A percentile compares a stretch with the other conserved stretches of the same genome.
These are phyloP conservation scores for Didymella glomerata DNA, from an alignment of 2,329 filamentous ascomycete species.

Conservation along the genomic window DNA sequence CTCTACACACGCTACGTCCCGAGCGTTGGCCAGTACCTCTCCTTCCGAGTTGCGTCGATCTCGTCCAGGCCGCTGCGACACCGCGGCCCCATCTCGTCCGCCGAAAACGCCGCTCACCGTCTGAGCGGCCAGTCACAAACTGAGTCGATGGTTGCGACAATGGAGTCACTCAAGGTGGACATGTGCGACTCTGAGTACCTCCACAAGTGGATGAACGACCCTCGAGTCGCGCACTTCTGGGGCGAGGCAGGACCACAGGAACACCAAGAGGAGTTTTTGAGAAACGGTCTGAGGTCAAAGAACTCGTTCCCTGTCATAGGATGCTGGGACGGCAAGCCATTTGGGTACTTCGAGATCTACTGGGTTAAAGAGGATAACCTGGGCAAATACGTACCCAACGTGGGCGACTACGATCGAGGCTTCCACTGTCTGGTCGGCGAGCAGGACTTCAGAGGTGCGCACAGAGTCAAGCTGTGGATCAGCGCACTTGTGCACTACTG, in stretches of 20 bases:
- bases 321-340: conserved; percentile 92
- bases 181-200: conserved; percentile 72
- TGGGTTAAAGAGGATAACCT: conserved; percentile 94
- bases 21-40: conserved; percentile 82
- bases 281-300: conserved; percentile 67
- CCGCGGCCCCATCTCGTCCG: conserved; percentile 61
- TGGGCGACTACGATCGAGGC: conserved; percentile 84
- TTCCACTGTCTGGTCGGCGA: conserved; percentile 91
- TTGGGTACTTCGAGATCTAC: conserved; percentile 97
- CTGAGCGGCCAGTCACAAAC: conserved; percentile 56
- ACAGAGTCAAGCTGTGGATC: conserved; percentile 81
- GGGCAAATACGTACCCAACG: conserved; percentile 71
- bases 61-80: conserved; percentile 70
- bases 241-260: conserved; percentile 66
- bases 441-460: conserved; percentile 84
- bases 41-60: conserved; percentile 83
- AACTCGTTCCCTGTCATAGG: conserved; percentile 92
- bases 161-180: conserved; percentile 38
- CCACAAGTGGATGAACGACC: conserved; percentile 86
- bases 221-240: conserved; percentile 88
- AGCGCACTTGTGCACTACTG: conserved; percentile 88
- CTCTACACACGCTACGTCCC: conserved; percentile 91
- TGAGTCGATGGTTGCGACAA: conserved; percentile 56
- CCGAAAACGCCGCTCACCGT: conserved; percentile 31
- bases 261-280: conserved; percentile 73